phyloP scores from a whole-genome alignment of 371 early-diverging fungal genomes.

The Paraphysoderma sedebokerense region DNA sequence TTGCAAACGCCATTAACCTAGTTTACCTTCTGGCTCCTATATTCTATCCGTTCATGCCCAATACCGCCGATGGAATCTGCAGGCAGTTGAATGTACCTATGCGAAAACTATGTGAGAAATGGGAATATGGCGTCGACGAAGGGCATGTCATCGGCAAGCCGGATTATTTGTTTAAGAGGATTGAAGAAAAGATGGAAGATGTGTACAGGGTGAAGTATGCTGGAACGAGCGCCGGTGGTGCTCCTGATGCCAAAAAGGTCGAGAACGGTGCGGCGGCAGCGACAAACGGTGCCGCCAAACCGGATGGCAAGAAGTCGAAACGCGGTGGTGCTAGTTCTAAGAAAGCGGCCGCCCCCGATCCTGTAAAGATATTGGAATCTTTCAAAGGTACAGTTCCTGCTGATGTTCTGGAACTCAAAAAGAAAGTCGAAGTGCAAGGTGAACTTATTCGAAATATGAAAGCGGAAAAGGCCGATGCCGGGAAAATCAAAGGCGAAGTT shows the following conservation, averaged over 20 bases:
- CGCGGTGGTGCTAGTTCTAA: no score
- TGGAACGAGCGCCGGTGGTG: slow-evolving; percentile 15
- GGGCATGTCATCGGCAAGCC: slow-evolving; percentile 69
- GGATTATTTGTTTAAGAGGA: slow-evolving; percentile 73
- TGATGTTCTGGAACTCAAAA: slow-evolving; percentile 16
- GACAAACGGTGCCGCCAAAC: slow-evolving; percentile 15
- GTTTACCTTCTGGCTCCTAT: slow-evolving; percentile 74
- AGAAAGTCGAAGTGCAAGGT: slow-evolving; percentile 26
- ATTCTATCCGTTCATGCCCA: slow-evolving; percentile 90
- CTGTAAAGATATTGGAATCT: not conserved
- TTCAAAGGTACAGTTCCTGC: not conserved
- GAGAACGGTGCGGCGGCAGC: slow-evolving; percentile 17
- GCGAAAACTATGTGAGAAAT: slow-evolving; percentile 54
- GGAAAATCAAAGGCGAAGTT: slow-evolving; percentile 16
- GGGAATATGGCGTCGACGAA: slow-evolving; percentile 22
- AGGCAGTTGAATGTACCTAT: slow-evolving; percentile 63
- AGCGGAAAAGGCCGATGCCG: slow-evolving; percentile 24
- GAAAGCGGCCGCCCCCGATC: not conserved
- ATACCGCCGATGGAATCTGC: slow-evolving; percentile 53
- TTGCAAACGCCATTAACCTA: slow-evolving; percentile 65
- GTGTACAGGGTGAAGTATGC: slow-evolving; percentile 50
- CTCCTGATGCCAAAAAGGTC: slow-evolving; percentile 8
- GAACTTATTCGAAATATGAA: slow-evolving; percentile 31
- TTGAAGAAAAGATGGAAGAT: slow-evolving; percentile 65
- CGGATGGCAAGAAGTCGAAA: slow-evolving; percentile 25